Base-by-base conservation (phyloP, 169 alveolate species). In the Babesia bovis region DNA sequence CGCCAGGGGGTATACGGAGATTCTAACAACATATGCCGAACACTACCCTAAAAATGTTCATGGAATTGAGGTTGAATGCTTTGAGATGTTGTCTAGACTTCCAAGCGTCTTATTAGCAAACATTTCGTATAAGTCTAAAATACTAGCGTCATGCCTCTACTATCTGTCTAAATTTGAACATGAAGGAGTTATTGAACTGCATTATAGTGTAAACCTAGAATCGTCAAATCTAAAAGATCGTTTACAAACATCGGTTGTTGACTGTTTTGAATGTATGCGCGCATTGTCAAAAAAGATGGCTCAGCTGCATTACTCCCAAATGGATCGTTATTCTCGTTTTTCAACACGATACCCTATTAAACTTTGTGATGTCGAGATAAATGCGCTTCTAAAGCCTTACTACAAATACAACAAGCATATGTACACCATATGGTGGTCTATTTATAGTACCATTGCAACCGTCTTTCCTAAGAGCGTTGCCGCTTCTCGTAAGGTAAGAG, bases 281-380 rank as follows among this genome's bases (percentile, higher is more conserved):
- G 4, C 47, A n/a, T 32, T 63, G 10, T 28, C 60, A 4, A 63
- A 63, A 49, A 49, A 44, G 63, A 13, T 63, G 21, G n/a, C 73
- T 53, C 44, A 47, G 25, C 36, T 63, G 15, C 73, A 63, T 23
- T 6, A 7, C 28, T 9, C 61, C 13, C 73, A 63, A 41, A 42
- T 63, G 35, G 73, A 45, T 1, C 73, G 73, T 15, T 47, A 45
- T 26, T 63, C 73, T 0, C 58, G 73, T 7, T 45, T 63, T 50
- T 21, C 42, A 6, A 32, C 73, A 10, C 73, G 73, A 15, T 47
- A 25, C 50, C 61, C 73, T 15, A 19, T 44, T 12, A 32, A 32
- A 33, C 30, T 63, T 12, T 63, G 73, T 35, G 58, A 17, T 15
- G 1, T 19, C 28, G 73, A 63, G 32, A 1, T 45, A 32, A 47